Conservation (phyloP, 1,284 basidiomycete species). For the Hemileia vastatrix region DNA sequence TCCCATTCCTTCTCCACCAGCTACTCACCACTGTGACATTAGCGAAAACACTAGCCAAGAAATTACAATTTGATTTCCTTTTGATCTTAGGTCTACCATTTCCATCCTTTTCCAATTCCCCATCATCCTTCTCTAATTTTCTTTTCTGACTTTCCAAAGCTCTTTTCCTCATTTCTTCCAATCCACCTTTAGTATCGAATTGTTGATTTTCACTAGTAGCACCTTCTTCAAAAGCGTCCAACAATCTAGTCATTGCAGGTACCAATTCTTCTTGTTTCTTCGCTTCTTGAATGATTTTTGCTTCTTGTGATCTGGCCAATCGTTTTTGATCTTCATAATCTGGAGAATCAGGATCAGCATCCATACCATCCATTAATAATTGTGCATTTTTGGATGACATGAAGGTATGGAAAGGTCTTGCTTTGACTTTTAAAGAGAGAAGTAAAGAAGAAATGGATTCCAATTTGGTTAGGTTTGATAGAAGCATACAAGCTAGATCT, state of each 20-base stretch:
- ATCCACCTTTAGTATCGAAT: constrained; percentile 51
- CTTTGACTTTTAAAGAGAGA: constrained; percentile 58
- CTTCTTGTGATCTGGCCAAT: constrained; percentile 29
- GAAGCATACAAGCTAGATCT: constrained; percentile 88
- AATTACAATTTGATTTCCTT: constrained; percentile 61
- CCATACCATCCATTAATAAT: constrained; percentile 33
- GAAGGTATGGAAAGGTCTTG: constrained; percentile 41
- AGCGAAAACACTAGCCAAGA: constrained; percentile 83
- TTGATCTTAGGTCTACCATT: too few relatives aligned
- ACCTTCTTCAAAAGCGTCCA: constrained; percentile 30
- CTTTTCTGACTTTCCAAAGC: constrained; percentile 28
- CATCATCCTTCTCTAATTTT: constrained; percentile 17
- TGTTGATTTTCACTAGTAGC: constrained; percentile 72
- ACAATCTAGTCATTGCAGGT: constrained; percentile 36
- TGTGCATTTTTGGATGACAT: constrained; percentile 34
- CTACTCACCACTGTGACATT: constrained; percentile 70
- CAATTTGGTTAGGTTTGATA: constrained; percentile 83
- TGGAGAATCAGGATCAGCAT: constrained; percentile 36
- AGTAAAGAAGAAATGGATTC: constrained; percentile 60
- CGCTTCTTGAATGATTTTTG: constrained; percentile 29
- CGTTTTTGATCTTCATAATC: constrained; percentile 35
- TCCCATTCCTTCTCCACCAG: too few relatives aligned
- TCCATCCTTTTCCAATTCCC: too few relatives aligned
- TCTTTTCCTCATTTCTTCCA: constrained; percentile 39
- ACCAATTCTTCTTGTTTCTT: constrained; percentile 32